Percentiles rank a stretch among this genome's conserved stretches.
These are phyloP conservation scores for Cercophora newfieldiana DNA, from an alignment of 495 filamentous ascomycete genomes.

Conservation along the genomic window DNA sequence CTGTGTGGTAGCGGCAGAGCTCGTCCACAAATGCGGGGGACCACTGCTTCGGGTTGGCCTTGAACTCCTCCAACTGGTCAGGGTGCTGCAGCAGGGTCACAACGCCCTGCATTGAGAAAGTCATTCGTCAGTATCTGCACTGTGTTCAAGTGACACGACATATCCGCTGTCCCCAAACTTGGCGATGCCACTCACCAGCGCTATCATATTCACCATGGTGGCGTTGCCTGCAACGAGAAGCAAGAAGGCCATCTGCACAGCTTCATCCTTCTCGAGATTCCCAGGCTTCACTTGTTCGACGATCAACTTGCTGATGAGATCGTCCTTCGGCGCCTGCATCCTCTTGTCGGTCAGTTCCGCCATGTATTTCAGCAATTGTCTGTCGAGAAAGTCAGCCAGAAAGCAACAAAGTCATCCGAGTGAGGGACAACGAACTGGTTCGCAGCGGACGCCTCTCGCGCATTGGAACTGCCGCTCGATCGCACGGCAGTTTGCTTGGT, in stretches of 20 bases:
- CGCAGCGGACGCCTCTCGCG: constrained; percentile 41
- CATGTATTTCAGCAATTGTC: constrained; percentile 43
- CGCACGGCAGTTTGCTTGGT: constrained; percentile 45
- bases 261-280: constrained; percentile 39
- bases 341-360: constrained; percentile 39
- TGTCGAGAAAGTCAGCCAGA: constrained; percentile 17
- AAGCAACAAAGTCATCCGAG: background rate
- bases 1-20: constrained; percentile 48
- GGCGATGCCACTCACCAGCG: constrained; percentile 29
- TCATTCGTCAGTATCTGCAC: background rate
- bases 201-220: constrained; percentile 52
- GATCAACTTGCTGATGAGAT: constrained; percentile 46
- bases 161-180: background rate
- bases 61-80: constrained; percentile 38
- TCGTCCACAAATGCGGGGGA: constrained; percentile 42
- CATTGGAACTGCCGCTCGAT: constrained; percentile 45
- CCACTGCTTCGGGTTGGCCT: constrained; percentile 34
- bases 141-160: background rate
- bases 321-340: constrained; percentile 36
- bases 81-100: constrained; percentile 43
- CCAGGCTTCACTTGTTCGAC: constrained; percentile 41
- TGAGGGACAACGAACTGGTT: constrained; percentile 27
- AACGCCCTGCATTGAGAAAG: constrained; percentile 30
- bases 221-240: constrained; percentile 50
- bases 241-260: constrained; percentile 46